phyloP scores from a whole-genome alignment of 768 basidiomycete species.

The Amanita pallidorosea region DNA sequence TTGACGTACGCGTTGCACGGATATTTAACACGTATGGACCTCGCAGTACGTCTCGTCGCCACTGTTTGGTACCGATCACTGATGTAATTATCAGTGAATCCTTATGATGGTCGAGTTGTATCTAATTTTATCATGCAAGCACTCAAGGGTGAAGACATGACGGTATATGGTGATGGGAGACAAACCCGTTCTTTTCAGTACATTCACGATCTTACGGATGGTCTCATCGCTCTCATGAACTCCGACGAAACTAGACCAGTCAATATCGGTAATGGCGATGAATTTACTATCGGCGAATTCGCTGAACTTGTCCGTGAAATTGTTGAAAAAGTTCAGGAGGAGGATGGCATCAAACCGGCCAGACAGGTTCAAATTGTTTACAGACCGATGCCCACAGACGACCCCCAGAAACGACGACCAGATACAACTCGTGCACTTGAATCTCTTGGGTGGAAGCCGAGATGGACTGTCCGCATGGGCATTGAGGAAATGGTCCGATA shows the following conservation, averaged over 20 bases:
- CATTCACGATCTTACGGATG: conserved; percentile 95
- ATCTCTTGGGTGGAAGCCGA: conserved; percentile 79
- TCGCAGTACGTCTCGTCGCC: conserved; percentile 41
- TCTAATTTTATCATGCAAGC: conserved; percentile 99
- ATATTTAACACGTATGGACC: conserved; percentile 98
- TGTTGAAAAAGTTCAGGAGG: conserved; percentile 85
- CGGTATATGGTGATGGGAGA: conserved; percentile 88
- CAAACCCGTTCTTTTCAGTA: conserved; percentile 98
- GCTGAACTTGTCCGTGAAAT: conserved; percentile 87
- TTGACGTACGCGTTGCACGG: conserved; percentile 93
- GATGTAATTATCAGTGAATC: conserved; percentile 60
- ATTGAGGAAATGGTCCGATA: conserved; percentile 92
- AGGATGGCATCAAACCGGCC: conserved; percentile 49
- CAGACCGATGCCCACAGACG: conserved; percentile 79
- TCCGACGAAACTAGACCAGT: conserved; percentile 87
- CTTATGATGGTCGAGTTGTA: conserved; percentile 93
- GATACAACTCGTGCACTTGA: conserved; percentile 89
- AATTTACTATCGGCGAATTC: conserved; percentile 93
- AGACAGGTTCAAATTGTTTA: conserved; percentile 60
- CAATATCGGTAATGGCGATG: conserved; percentile 93
- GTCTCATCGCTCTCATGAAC: conserved; percentile 91
- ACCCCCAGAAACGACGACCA: conserved; percentile 89
- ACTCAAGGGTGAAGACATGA: conserved; percentile 92
- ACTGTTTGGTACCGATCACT: too few relatives aligned
- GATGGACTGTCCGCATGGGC: conserved; percentile 89